phyloP scores from a whole-genome alignment of 805 yeast species.

The Kazachstania taianensis region DNA sequence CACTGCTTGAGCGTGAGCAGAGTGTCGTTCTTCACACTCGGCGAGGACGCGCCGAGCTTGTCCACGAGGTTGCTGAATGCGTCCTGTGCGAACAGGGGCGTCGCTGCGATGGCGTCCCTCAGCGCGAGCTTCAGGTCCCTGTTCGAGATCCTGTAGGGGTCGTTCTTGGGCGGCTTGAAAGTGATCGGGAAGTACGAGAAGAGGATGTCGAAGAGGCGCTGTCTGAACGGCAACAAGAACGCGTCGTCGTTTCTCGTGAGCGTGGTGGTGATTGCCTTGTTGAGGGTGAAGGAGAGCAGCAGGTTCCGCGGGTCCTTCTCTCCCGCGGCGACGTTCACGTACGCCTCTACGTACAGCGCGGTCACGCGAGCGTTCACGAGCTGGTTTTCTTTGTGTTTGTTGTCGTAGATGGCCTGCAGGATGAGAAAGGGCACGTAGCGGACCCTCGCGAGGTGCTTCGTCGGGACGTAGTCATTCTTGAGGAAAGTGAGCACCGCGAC shows the following conservation, averaged over 20 bases:
- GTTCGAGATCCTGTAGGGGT: conserved; percentile 75
- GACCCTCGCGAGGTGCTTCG: conserved; percentile 48
- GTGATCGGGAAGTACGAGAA: conserved; percentile 97
- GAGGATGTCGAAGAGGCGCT: conserved; percentile 74
- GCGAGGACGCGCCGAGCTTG: conserved; percentile 67
- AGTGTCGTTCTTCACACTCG: conserved; percentile 64
- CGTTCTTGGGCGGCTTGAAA: conserved; percentile 76
- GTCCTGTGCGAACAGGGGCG: conserved; percentile 55
- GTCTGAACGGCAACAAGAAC: conserved; percentile 22
- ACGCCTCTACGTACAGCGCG: conserved; percentile 40
- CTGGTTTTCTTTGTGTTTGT: conserved; percentile 19
- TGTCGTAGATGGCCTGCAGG: conserved; percentile 30
- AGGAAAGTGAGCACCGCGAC: conserved; percentile 32
- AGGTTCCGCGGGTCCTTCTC: conserved; percentile 94
- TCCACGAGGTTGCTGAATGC: conserved; percentile 69
- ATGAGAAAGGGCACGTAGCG: conserved; percentile 51
- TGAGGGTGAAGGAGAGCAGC: conserved; percentile 54
- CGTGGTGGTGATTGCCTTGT: conserved; percentile 34
- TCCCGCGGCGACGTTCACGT: conserved; percentile 62
- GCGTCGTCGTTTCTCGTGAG: conserved; percentile 23
- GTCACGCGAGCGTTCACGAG: conserved; percentile 11
- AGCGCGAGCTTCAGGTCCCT: conserved; percentile 56
- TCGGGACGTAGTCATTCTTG: conserved; percentile 40
- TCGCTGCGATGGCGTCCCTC: conserved; percentile 52
- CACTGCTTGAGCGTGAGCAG: conserved; percentile 52